phyloP scores from a whole-genome alignment of 192 early-diverging fungal genomes.

The Rhizophagus clarus region DNA sequence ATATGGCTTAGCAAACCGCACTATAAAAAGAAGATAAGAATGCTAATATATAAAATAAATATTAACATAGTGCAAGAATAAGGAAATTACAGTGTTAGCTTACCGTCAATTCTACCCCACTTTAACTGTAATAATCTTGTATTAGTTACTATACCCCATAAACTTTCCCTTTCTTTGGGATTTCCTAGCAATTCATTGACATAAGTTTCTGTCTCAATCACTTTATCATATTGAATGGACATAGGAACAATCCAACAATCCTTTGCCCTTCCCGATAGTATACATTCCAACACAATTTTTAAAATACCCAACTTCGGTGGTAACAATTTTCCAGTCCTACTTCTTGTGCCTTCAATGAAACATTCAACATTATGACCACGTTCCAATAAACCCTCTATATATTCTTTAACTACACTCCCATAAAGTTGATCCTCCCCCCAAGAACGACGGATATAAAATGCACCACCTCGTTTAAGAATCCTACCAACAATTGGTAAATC shows the following conservation, averaged over 20 bases:
- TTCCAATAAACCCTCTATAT: constrained; percentile 69
- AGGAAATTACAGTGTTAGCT: neutral
- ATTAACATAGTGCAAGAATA: neutral
- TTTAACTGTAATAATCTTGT: constrained; percentile 62
- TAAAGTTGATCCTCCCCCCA: constrained; percentile 82
- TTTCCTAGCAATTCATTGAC: constrained; percentile 77
- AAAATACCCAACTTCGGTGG: constrained; percentile 81
- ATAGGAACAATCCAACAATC: constrained; percentile 81
- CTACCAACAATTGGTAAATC: constrained; percentile 76
- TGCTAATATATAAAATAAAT: neutral
- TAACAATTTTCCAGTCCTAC: constrained; percentile 77
- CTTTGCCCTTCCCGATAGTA: constrained; percentile 57
- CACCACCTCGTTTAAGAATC: constrained; percentile 66
- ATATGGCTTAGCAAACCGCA: constrained; percentile 78
- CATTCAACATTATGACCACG: constrained; percentile 81
- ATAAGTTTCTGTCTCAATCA: constrained; percentile 80
- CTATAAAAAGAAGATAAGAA: constrained; percentile 26
- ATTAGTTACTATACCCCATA: constrained; percentile 66
- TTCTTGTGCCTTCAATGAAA: constrained; percentile 84
- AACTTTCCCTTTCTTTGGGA: constrained; percentile 78
- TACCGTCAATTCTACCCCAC: constrained; percentile 80
- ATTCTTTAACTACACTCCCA: constrained; percentile 70
- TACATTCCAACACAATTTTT: constrained; percentile 79
- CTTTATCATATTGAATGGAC: constrained; percentile 83
- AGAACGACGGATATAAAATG: constrained; percentile 77